Conservation (phyloP, 2,329 filamentous ascomycete genomes). For the Monilinia laxa region DNA sequence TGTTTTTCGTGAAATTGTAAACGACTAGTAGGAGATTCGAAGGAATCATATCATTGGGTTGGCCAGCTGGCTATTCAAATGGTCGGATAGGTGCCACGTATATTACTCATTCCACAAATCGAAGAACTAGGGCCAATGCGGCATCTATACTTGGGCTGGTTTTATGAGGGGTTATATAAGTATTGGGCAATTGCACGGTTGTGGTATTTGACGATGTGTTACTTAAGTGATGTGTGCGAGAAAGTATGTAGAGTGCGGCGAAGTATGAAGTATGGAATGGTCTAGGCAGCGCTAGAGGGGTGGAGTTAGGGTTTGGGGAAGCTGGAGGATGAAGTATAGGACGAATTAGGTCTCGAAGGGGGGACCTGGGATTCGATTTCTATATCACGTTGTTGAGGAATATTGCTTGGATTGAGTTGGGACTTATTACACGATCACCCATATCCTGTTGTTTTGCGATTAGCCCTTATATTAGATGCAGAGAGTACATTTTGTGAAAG, state of each 20-base stretch:
- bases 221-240: neutral
- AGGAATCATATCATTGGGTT: neutral
- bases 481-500: neutral
- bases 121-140: neutral
- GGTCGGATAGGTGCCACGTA: slow-evolving; percentile 8
- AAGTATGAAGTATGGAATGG: neutral
- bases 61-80: neutral
- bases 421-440: no score
- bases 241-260: neutral
- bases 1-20: neutral
- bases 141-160: neutral
- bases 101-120: no score
- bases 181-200: neutral
- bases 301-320: neutral
- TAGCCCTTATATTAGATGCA: no score
- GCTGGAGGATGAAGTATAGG: no score
- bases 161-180: neutral
- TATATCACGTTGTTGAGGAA: no score
- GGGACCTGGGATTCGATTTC: no score
- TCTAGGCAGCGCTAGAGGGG: neutral
- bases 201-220: neutral
- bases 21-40: neutral
- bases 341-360: no score
- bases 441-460: no score
- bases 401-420: no score